Conservation (phyloP, 495 filamentous ascomycete genomes). For the Umbilicaria muhlenbergii region DNA sequence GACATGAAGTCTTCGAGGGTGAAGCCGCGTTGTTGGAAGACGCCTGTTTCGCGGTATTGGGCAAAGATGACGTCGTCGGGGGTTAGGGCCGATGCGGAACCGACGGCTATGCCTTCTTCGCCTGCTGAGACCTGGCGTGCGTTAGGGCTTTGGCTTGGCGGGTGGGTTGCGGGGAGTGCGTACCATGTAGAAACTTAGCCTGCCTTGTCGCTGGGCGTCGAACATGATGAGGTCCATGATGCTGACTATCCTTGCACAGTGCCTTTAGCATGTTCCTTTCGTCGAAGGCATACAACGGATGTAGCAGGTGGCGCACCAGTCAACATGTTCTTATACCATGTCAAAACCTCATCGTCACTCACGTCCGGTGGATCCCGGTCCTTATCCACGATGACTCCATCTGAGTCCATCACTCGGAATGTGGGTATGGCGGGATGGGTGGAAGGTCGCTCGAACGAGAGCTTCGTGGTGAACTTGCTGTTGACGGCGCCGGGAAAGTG, state of each 20-base stretch:
- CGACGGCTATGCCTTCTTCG: constrained; percentile 88
- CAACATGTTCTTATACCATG: constrained; percentile 52
- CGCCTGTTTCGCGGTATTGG: constrained; percentile 88
- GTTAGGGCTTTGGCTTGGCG: not conserved
- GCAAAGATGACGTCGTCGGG: constrained; percentile 84
- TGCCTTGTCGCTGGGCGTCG: constrained; percentile 66
- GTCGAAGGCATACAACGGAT: no score
- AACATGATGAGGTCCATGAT: constrained; percentile 95
- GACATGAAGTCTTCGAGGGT: constrained; percentile 81
- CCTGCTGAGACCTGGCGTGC: constrained; percentile 57
- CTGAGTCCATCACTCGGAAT: constrained; percentile 72
- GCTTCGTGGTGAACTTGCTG: constrained; percentile 70
- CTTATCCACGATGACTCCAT: constrained; percentile 66
- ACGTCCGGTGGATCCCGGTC: constrained; percentile 42
- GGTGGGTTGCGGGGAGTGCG: not conserved
- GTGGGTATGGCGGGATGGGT: constrained; percentile 59
- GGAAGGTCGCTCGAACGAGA: constrained; percentile 58
- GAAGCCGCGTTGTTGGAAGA: constrained; percentile 82
- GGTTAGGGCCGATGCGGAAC: constrained; percentile 63
- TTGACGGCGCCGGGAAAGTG: constrained; percentile 92
- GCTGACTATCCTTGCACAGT: constrained; percentile 35
- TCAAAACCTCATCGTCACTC: constrained; percentile 49
- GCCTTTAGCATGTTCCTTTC: not conserved
- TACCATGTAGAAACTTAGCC: constrained; percentile 94
- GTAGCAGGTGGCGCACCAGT: constrained; percentile 26